Evolutionary conservation across 2,329 filamentous ascomycete genomes (phyloP), one percentile per base, ranked within the genome.

Genomic region (Trichothecium sympodiale): DNA sequence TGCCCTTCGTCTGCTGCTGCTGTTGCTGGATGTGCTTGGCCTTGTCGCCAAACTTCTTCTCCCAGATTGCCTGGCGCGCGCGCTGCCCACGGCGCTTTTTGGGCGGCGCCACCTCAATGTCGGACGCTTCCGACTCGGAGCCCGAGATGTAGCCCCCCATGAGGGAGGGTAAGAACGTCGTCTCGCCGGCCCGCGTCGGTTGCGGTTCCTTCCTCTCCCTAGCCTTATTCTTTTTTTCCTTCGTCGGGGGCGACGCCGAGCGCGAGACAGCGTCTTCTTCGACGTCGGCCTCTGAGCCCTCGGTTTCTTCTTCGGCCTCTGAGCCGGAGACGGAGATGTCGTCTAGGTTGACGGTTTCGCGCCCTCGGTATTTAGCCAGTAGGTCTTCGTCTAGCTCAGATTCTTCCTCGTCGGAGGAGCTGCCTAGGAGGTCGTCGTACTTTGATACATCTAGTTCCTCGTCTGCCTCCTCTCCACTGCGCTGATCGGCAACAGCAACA

Each of bases 71-170:
- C 51, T 83, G 81, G 8, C 84, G 74, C n/a, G 80, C 82, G 30
- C 77, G 71, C 58, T 93, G 84, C 4, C 84, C 84, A 16, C 82
- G 69, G 48, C 89, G 88, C 58, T 87, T 88, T 46, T 75, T 74
- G 0, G 67, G 58, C 1, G 64, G 65, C 5, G 71, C 72, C 2
- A 67, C 56, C 35, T 86, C 82, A 16, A 83, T 62, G 43, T 83
- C 79, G 0, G 79, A 82, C 6, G 71, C 73, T n/a, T n/a, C n/a
- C 0, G 71, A 75, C 46, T 84, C 82, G 8, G 79, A 83, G 32
- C 81, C 83, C 3, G 82, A 86, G 47, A 84, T 72, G 59, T 89
- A 93, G 38, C 82, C 82, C 15, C 77, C 80, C 70, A 85, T 84
- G 13, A 91, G 70, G 2, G 78, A 77, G 0, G 84, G 84, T 2